Base-by-base conservation (phyloP, 2,329 filamentous ascomycete species). In the Xylariaceae sp. region DNA sequence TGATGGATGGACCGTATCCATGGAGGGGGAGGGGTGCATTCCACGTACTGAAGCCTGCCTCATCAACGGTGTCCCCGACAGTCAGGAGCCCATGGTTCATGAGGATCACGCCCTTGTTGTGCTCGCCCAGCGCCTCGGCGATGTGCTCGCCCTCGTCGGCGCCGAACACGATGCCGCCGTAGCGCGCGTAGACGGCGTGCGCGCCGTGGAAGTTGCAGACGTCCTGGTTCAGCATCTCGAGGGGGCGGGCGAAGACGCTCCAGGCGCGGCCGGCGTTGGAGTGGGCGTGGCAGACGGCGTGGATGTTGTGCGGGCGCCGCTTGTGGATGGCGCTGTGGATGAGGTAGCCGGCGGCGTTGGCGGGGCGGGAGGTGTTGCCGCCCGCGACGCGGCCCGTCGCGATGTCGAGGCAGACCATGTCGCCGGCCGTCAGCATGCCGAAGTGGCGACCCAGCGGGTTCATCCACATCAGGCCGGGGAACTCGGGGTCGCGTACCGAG, bases 51-150 rank as follows among this genome's bases (percentile, higher is more conserved):
- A 34, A 84, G 64, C 0, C 33, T 11, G 33, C 33, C 33, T 19
- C 33, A 13, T 35, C 33, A 7, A 89, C 84, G 0, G 85, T 89
- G 6, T 62, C 55, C 3, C 85, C 85, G 0, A 87, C 83, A 0
- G 82, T 86, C 38, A 89, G 62, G 28, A 89, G 64, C 0, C 85
- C 85, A 62, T 89, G 85, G 58, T 88, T 89, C 49, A 82, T 69
- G 9, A 50, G 41, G 26, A 50, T 80, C 48, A 79, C 71, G 1
- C 73, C 83, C 59, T 74, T 84, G 50, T 76, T 76, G 1, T 68
- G 61, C 19, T 52, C 43, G 0, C 83, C 83, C 2, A 89, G 66
- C 1, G 82, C 76, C 9, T 65, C 66, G 2, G 83, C 83, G 47
- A 89, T 79, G 32, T 74, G 69, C 50, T 73, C 64, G 1, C 83